Evolutionary conservation across 208 protist genomes (phyloP), one percentile per base, ranked within the genome.

Genomic region (Acanthamoeba triangularis): DNA sequence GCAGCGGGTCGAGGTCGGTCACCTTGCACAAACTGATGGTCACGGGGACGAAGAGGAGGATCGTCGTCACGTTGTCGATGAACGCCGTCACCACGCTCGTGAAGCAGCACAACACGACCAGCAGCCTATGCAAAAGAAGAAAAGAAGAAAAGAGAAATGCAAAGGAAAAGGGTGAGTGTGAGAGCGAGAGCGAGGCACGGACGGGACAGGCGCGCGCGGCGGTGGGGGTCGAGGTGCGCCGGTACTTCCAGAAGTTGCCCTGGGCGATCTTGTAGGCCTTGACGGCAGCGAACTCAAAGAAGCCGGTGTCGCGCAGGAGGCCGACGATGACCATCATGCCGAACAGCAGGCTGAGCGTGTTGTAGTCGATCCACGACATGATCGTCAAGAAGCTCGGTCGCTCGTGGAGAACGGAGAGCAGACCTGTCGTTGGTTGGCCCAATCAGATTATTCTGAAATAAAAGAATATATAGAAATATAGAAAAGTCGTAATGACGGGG

Each of bases 61-160:
- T 98, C 35, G 96, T 97, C 14, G 98, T 98, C 41, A 98, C 97
- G 94, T 98, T 98, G 96, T 98, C 98, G 28, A 98, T 65, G 59
- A 98, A 98, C 28, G 97, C 97, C n/a, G 96, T 97, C 28, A 97
- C 61, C n/a, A 98, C 30, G 59, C 76, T 94, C 28, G 96, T 96
- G 14, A 97, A 87, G 56, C 65, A 14, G 72, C 95, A 72, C 25
- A 90, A 23, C 10, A 88, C 35, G 23, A 93, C 35, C 28, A 95
- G 28, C 28, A 96, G 49, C 49, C 56, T 91, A 2, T 20, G 11
- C 14, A 3, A 4, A 8, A 6, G 20, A 6, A 84, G 1, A n/a
- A 84, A 33, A 25, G 23, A 84, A 28, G 20, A 33, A 49, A 28
- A 5, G 41, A 84, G n/a, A 84, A 41, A 41, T 4, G 3, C 2